Conservation (phyloP, 1,139 yeast species). For the Petasospora rhodanensis region DNA sequence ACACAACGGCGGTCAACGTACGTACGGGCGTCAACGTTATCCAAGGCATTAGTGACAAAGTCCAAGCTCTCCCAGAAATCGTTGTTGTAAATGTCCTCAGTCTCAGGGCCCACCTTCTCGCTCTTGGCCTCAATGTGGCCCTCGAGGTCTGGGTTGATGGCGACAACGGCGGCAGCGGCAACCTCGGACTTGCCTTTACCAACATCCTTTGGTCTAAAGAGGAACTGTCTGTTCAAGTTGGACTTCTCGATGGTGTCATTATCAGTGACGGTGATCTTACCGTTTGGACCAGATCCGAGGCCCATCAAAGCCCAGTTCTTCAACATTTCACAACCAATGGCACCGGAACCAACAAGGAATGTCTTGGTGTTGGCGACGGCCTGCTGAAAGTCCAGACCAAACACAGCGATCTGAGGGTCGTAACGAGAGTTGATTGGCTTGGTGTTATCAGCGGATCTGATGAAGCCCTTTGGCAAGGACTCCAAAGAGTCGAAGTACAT, state of each 20-base stretch:
- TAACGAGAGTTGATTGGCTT: conserved; percentile 78
- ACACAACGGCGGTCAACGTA: conserved; percentile 97
- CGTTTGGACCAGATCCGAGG: conserved; percentile 85
- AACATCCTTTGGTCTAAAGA: conserved; percentile 91
- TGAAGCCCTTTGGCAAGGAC: conserved; percentile 54
- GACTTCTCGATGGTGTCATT: conserved; percentile 95
- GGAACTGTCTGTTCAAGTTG: conserved; percentile 90
- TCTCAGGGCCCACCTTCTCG: conserved; percentile 92
- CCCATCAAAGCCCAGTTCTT: conserved; percentile 99
- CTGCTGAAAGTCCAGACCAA: conserved; percentile 76
- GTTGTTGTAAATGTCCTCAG: conserved; percentile 82
- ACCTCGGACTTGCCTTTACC: conserved; percentile 88
- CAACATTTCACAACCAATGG: conserved; percentile 98
- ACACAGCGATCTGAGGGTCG: conserved; percentile 91
- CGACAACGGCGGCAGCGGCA: conserved; percentile 78
- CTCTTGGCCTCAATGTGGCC: conserved; percentile 73
- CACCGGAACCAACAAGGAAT: conserved; percentile 96
- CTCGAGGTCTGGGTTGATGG: conserved; percentile 77
- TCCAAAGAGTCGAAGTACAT: conserved; percentile 92
- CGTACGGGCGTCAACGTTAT: conserved; percentile 95
- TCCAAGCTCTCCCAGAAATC: conserved; percentile 82
- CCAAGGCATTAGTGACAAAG: conserved; percentile 92
- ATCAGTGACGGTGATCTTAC: conserved; percentile 82
- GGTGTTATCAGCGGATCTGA: conserved; percentile 67
- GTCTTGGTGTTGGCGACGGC: conserved; percentile 71